Evolutionary conservation across 345 rosid species (phyloP), one percentile per base, ranked within the genome.

Genomic region (Anacardium occidentale): DNA sequence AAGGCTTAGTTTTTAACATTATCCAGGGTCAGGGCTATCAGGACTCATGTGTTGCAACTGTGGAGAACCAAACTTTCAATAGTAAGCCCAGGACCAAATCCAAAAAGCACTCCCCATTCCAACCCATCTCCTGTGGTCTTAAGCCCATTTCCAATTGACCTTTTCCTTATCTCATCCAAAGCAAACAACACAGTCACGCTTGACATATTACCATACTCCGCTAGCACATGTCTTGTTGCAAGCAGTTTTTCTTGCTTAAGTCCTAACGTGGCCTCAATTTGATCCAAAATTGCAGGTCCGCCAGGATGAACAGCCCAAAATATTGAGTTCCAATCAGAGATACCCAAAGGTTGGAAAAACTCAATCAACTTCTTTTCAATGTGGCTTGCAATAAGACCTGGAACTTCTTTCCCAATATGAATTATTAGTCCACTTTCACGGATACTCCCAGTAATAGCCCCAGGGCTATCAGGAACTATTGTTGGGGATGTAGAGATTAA

Each of bases 101-200:
- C 88, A 10, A 86, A 68, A 17, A 79, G 75, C 14, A 84, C 84
- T 0, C 85, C 88, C 88, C 86, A 86, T 3, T 86, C 88, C 3
- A 81, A 64, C 53, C 85, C 88, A 21, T 86, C 85, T 18, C 88
- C 86, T 0, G 81, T 82, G 1, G 83, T 76, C 63, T n/a, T 26
- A 0, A 70, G 67, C 68, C 83, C 83, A 3, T 79, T 51, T 21
- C 77, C 69, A 0, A 24, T 37, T 1, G 81, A 84, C 20, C 72
- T 86, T 74, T 52, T 84, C 71, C 88, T 73, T 74, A 79, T 75
- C 72, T 84, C 82, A 52, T 86, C 90, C 72, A 86, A 50, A 14
- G 80, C 54, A 53, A 84, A 86, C 32, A 82, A 11, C 24, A 84
- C 85, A 42, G 73, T 71, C 0, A 84, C 87, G 42, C 84, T 77